Evolutionary conservation across 225 moss, liverwort and hornwort genomes (phyloP).

Genomic region (Asterella californica): DNA sequence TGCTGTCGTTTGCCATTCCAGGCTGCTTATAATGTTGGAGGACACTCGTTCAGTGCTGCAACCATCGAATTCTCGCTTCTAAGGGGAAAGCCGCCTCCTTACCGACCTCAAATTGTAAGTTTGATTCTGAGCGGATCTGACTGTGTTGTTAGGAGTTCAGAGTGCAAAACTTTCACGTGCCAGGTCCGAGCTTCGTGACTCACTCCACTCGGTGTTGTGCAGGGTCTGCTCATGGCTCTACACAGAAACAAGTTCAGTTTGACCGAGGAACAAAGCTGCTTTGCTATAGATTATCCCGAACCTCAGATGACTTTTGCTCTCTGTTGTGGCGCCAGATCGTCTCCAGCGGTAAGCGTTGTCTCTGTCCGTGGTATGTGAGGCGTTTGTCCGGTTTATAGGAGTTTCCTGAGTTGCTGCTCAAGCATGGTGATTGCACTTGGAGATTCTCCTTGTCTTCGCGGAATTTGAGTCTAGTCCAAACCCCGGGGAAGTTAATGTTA

Average conservation of each 20-base stretch:
- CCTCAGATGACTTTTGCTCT: slow-evolving; percentile 64
- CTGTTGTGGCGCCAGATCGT: slow-evolving; percentile 69
- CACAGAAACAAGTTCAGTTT: slow-evolving; percentile 53
- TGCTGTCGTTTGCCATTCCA: slow-evolving; percentile 14
- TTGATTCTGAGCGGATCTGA: neutral
- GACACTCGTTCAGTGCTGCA: slow-evolving; percentile 77
- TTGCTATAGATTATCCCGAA: slow-evolving; percentile 58
- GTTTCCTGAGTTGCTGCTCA: neutral
- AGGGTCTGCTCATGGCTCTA: slow-evolving; percentile 73
- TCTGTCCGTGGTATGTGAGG: too few species aligned
- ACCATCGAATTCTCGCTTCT: slow-evolving; percentile 72
- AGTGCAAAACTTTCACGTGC: too few species aligned
- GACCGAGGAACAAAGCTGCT: slow-evolving; percentile 63
- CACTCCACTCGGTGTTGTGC: neutral
- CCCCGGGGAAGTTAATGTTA: too few species aligned
- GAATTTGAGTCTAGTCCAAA: too few species aligned
- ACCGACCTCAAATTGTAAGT: slow-evolving; percentile 79
- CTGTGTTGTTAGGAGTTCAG: neutral
- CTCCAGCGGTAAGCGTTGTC: slow-evolving; percentile 70
- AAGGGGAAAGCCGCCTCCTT: slow-evolving; percentile 61
- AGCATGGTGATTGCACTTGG: too few species aligned
- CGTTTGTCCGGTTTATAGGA: neutral
- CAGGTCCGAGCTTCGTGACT: neutral
- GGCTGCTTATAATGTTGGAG: slow-evolving; percentile 89
- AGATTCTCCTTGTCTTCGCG: too few species aligned